Conservation (phyloP, 2,329 filamentous ascomycete genomes). For the Ambrosiella beaveri region DNA sequence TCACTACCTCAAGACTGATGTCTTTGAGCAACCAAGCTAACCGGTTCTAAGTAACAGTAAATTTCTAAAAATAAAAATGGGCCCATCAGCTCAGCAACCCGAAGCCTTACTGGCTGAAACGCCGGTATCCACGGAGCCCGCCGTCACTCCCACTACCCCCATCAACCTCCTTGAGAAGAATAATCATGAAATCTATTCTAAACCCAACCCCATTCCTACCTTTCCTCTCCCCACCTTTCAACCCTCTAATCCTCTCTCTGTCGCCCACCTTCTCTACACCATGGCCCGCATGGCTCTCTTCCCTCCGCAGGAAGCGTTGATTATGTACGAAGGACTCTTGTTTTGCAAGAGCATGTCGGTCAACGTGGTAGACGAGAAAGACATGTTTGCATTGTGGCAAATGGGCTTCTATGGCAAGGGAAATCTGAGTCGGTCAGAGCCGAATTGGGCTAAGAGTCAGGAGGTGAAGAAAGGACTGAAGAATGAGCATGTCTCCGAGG, state of each 20-base stretch:
- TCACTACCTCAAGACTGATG: neutral
- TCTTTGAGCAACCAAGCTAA: neutral
- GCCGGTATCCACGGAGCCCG: neutral
- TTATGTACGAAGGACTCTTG: conserved; percentile 58
- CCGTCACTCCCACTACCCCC: neutral
- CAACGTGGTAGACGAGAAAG: conserved; percentile 59
- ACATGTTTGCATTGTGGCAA: conserved; percentile 76
- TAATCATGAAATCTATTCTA: conserved; percentile 59
- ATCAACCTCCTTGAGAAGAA: conserved; percentile 15
- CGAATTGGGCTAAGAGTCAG: conserved; percentile 77
- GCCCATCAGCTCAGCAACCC: neutral
- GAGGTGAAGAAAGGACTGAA: conserved; percentile 51
- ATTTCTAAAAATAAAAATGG: neutral
- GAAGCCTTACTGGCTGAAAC: conserved; percentile 2
- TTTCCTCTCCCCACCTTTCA: conserved; percentile 78
- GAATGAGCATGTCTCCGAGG: conserved; percentile 58
- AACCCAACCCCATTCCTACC: conserved; percentile 62
- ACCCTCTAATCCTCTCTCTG: conserved; percentile 78
- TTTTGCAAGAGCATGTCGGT: conserved; percentile 68
- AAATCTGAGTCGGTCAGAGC: conserved; percentile 80
- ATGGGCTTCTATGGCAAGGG: conserved; percentile 97
- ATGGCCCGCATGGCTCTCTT: conserved; percentile 60
- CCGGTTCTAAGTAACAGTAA: conserved; percentile 5
- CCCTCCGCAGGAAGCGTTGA: conserved; percentile 43
- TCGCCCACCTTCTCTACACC: conserved; percentile 61